phyloP scores from a whole-genome alignment of 2,329 filamentous ascomycete species.

The Thielaviopsis punctulata region DNA sequence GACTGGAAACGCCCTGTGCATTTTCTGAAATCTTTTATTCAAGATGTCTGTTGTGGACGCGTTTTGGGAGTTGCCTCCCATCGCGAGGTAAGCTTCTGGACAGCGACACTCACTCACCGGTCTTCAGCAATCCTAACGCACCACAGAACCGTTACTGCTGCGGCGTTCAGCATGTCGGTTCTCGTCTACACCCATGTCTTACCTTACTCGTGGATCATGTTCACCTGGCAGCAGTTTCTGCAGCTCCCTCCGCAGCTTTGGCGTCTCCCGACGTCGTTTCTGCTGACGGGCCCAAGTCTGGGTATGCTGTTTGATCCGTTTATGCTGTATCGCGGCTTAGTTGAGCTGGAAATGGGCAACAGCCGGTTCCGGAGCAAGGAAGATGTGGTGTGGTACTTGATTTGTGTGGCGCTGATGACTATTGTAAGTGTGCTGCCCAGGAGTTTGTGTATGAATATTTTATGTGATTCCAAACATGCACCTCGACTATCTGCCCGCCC shows the following conservation, averaged over 20 bases:
- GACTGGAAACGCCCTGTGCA: not conserved
- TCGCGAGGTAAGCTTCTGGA: constrained; percentile 23
- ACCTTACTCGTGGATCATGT: constrained; percentile 32
- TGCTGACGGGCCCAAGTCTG: constrained; percentile 23
- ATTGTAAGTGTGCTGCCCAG: constrained; percentile 46
- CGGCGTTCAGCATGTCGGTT: constrained; percentile 42
- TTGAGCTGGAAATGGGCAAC: constrained; percentile 53
- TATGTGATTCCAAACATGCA: constrained; percentile 15
- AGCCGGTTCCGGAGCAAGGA: constrained; percentile 57
- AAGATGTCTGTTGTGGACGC: constrained; percentile 15
- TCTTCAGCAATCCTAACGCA: constrained; percentile 8
- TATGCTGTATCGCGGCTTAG: constrained; percentile 59
- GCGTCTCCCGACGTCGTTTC: constrained; percentile 25
- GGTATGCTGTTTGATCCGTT: constrained; percentile 57
- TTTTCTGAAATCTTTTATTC: constrained; percentile 11
- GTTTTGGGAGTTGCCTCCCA: constrained; percentile 25
- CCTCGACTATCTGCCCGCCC: constrained; percentile 65
- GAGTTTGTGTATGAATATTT: constrained; percentile 7
- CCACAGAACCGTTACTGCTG: constrained; percentile 46
- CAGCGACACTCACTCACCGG: not conserved
- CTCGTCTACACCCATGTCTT: constrained; percentile 40
- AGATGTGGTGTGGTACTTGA: constrained; percentile 64
- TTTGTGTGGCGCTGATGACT: constrained; percentile 55
- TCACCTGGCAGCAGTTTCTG: constrained; percentile 33
- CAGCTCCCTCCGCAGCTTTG: constrained; percentile 29